Evolutionary conservation across 177 flowering plant genomes (phyloP).

Genomic region (Vitis hybrid): DNA sequence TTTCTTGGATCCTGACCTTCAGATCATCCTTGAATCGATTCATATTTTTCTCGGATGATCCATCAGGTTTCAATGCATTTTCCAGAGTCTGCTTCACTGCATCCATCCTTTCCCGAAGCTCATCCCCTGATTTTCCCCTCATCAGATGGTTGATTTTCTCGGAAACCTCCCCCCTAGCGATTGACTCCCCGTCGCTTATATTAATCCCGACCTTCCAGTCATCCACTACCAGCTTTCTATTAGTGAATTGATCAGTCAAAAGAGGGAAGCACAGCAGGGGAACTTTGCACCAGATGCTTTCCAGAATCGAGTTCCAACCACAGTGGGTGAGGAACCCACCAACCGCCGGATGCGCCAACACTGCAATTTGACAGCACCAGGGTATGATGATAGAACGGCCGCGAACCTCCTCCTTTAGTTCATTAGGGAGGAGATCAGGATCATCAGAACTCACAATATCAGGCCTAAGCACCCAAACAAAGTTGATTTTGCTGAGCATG

Average conservation of each 20-base stretch:
- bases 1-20: constrained; percentile 16
- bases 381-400: constrained; percentile 53
- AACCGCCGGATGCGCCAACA: constrained; percentile 54
- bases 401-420: constrained; percentile 27
- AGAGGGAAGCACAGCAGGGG: constrained; percentile 73
- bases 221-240: constrained; percentile 69
- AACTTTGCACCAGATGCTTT: constrained; percentile 53
- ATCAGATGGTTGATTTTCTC: constrained; percentile 47
- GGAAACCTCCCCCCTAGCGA: constrained; percentile 39
- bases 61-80: constrained; percentile 28
- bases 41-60: constrained; percentile 47
- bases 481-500: constrained; percentile 39
- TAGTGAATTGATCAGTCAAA: constrained; percentile 76
- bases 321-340: constrained; percentile 76
- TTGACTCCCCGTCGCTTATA: constrained; percentile 18
- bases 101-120: constrained; percentile 18
- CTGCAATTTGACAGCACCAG: constrained; percentile 66
- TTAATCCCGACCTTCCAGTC: constrained; percentile 76
- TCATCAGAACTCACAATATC: constrained; percentile 54
- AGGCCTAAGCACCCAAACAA: constrained; percentile 78
- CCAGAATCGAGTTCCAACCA: constrained; percentile 73
- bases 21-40: constrained; percentile 36
- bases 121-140: constrained; percentile 31
- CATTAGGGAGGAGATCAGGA: constrained; percentile 44
- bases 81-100: constrained; percentile 33